A percentile compares a stretch with the other conserved stretches of the same genome.
These are phyloP conservation scores for Nadsonia starkeyi-henricii DNA, from an alignment of 1,139 yeast species.

Conservation along the genomic window DNA sequence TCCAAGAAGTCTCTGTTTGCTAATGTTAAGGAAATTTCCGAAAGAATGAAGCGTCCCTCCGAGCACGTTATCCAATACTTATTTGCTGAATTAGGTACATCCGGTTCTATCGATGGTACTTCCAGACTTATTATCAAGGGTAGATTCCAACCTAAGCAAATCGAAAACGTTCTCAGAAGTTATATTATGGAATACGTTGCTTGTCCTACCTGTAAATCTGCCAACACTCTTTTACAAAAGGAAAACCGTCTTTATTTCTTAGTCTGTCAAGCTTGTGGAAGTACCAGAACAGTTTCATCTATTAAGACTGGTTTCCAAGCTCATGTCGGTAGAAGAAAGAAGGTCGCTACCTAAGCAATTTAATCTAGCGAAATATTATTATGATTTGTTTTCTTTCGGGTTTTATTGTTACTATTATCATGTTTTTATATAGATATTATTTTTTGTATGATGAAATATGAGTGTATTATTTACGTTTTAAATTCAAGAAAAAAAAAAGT, in stretches of 20 bases:
- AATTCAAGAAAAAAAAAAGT: neutral
- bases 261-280: slow-evolving; percentile 97
- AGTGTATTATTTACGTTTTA: neutral
- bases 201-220: slow-evolving; percentile 96
- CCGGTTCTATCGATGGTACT: slow-evolving; percentile 97
- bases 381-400: neutral
- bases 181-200: slow-evolving; percentile 95
- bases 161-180: slow-evolving; percentile 92
- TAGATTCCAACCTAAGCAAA: slow-evolving; percentile 93
- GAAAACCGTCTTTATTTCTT: slow-evolving; percentile 96
- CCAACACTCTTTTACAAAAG: slow-evolving; percentile 90
- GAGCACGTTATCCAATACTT: slow-evolving; percentile 93
- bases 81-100: slow-evolving; percentile 98
- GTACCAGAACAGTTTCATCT: slow-evolving; percentile 91
- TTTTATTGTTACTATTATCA: neutral
- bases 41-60: slow-evolving; percentile 89
- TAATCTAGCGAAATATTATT: neutral
- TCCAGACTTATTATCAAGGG: slow-evolving; percentile 95
- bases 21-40: slow-evolving; percentile 87
- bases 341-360: slow-evolving; percentile 1
- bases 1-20: slow-evolving; percentile 91
- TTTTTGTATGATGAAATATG: neutral
- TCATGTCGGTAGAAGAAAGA: slow-evolving; percentile 36
- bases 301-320: slow-evolving; percentile 99
- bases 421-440: neutral